Evolutionary conservation across 208 protist species (phyloP).

Genomic region (Trypanosoma theileri): DNA sequence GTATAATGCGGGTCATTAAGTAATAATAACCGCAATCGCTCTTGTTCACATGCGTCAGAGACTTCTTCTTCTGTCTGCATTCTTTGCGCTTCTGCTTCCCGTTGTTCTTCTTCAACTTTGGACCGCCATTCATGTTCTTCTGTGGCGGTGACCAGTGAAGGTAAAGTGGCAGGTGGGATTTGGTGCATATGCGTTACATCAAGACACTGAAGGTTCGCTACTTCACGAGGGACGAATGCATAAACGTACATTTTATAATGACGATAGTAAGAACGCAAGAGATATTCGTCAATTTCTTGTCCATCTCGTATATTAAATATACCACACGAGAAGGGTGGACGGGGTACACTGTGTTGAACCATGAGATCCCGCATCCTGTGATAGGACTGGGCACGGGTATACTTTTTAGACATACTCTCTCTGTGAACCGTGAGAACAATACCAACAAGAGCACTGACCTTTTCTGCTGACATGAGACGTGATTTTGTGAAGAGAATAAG

Average conservation of each 20-base stretch:
- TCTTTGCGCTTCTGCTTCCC: conserved; percentile 43
- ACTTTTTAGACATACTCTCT: conserved; percentile 56
- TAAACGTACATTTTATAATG: conserved; percentile 94
- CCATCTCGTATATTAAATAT: conserved; percentile 84
- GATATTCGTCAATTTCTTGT: conserved; percentile 84
- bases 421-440: conserved; percentile 72
- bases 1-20: conserved; percentile 63
- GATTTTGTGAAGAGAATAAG: conserved; percentile 78
- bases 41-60: conserved; percentile 47
- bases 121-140: conserved; percentile 54
- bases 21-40: conserved; percentile 36
- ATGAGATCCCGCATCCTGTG: conserved; percentile 69
- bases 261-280: conserved; percentile 85
- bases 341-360: conserved; percentile 79
- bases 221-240: conserved; percentile 75
- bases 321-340: conserved; percentile 84
- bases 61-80: conserved; percentile 43
- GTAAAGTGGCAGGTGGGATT: conserved; percentile 54
- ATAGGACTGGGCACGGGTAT: conserved; percentile 69
- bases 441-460: conserved; percentile 79
- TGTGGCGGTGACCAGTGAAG: conserved; percentile 57
- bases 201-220: conserved; percentile 53
- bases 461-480: conserved; percentile 60
- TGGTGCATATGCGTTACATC: conserved; percentile 50
- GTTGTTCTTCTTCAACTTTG: conserved; percentile 71